phyloP scores from a whole-genome alignment of 257 asterid species.

The Penstemon newberryi region DNA sequence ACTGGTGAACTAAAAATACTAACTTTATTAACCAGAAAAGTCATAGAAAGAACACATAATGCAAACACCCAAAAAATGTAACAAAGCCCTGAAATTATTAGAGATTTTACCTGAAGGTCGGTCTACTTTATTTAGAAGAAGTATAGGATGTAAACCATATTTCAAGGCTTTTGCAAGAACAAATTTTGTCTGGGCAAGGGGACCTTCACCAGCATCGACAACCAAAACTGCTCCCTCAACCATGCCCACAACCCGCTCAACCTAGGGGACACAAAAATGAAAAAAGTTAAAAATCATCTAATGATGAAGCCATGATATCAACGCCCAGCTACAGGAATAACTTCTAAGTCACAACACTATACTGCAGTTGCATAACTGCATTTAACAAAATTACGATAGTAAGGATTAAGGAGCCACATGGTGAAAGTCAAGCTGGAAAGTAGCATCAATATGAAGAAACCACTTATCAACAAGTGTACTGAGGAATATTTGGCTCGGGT shows the following conservation, averaged over 20 bases:
- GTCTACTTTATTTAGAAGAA: constrained; percentile 94
- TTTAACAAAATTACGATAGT: neutral
- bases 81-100: neutral
- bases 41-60: neutral
- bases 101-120: constrained; percentile 77
- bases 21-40: neutral
- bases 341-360: neutral
- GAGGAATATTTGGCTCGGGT: no score
- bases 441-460: neutral
- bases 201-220: constrained; percentile 99
- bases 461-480: neutral
- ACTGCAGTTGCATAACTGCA: neutral
- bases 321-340: constrained; percentile 8
- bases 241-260: constrained; percentile 99
- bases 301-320: constrained; percentile 9
- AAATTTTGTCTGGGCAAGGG: constrained; percentile 92
- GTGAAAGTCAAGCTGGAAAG: constrained; percentile 10
- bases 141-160: constrained; percentile 91
- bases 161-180: constrained; percentile 96
- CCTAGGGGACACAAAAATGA: constrained; percentile 47
- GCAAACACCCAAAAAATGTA: constrained; percentile 11
- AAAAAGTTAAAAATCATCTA: constrained; percentile 14
- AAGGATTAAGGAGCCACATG: neutral
- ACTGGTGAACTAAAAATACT: neutral
- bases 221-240: constrained; percentile 99